A percentile compares a stretch with the other conserved stretches of the same genome.
Conservation (phyloP, 2,329 filamentous ascomycete species). For the Xylaria sp. region DNA sequence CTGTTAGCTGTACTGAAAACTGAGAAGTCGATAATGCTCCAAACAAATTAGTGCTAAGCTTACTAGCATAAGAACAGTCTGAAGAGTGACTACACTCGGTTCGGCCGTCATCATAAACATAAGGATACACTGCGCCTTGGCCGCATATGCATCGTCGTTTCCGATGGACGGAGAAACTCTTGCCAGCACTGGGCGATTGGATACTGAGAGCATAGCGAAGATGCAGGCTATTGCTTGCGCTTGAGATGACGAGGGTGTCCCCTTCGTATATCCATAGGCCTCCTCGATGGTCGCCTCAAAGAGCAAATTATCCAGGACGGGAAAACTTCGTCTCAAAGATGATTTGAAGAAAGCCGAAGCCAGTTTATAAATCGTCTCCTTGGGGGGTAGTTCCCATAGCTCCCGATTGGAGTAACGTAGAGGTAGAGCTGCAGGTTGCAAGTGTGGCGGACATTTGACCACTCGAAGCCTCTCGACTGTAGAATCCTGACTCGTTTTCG, state of each 20-base stretch:
- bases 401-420: background rate
- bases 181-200: background rate
- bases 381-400: background rate
- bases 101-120: background rate
- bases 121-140: background rate
- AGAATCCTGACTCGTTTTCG: background rate
- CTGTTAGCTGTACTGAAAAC: background rate
- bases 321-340: background rate
- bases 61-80: background rate
- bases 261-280: background rate
- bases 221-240: background rate
- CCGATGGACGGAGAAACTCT: background rate
- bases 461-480: background rate
- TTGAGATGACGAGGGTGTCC: background rate
- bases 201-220: background rate
- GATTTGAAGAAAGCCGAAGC: background rate
- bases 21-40: background rate
- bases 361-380: background rate
- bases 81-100: background rate
- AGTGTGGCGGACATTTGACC: background rate
- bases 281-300: background rate
- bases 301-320: background rate
- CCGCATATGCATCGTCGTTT: background rate
- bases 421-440: background rate
- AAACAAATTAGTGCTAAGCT: background rate